Evolutionary conservation across 345 rosid genomes (phyloP).

Genomic region (Lepidium didymum): DNA sequence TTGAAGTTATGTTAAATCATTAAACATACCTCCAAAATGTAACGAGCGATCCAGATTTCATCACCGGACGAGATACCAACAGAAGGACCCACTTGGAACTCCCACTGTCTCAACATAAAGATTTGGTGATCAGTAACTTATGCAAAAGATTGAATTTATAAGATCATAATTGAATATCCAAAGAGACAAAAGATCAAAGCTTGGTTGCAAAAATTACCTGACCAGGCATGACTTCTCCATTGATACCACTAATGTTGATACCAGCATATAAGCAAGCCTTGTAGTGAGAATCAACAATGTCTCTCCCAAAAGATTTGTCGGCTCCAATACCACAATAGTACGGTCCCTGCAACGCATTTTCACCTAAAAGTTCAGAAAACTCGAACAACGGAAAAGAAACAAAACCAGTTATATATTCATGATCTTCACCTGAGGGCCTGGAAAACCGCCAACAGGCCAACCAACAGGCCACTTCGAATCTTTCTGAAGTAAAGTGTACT

Average conservation of each 20-base stretch:
- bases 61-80: conserved; percentile 84
- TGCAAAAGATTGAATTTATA: not conserved
- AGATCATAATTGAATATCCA: not conserved
- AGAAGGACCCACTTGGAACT: conserved; percentile 89
- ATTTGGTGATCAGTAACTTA: not conserved
- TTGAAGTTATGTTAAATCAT: not conserved
- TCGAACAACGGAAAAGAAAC: not conserved
- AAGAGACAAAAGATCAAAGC: not conserved
- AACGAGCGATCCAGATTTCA: conserved; percentile 89
- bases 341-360: conserved; percentile 58
- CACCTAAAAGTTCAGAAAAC: not conserved
- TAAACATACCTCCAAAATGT: conserved; percentile 68
- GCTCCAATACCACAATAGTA: conserved; percentile 80
- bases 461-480: conserved; percentile 85
- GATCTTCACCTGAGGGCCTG: conserved; percentile 71
- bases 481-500: conserved; percentile 83
- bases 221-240: conserved; percentile 98
- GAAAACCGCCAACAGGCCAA: conserved; percentile 86
- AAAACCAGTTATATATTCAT: not conserved
- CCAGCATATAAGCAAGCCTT: conserved; percentile 94
- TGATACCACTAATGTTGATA: conserved; percentile 78
- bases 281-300: conserved; percentile 84
- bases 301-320: conserved; percentile 92
- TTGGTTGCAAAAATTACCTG: conserved; percentile 22
- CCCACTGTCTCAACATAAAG: conserved; percentile 50